Evolutionary conservation across 2,329 filamentous ascomycete species (phyloP).

Genomic region (Didymella sp.): DNA sequence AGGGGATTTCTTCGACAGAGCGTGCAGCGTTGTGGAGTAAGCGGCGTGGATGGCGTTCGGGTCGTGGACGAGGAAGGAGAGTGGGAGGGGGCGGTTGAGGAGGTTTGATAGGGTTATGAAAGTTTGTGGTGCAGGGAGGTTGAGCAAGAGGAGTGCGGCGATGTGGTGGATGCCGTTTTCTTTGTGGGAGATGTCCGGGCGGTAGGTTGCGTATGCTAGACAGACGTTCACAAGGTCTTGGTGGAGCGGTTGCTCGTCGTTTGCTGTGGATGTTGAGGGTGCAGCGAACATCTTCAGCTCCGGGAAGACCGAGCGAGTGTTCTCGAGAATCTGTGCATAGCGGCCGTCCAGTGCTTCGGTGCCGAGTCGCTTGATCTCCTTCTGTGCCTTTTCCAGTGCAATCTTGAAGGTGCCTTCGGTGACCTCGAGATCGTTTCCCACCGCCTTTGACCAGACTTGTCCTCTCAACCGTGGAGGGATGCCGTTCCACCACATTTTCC

Average conservation of each 20-base stretch:
- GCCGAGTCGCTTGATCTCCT: conserved; percentile 63
- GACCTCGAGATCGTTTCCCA: conserved; percentile 76
- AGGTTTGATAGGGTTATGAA: conserved; percentile 79
- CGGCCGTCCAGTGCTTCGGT: conserved; percentile 45
- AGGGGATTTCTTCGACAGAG: conserved; percentile 69
- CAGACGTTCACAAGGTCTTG: conserved; percentile 73
- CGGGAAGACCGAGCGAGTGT: conserved; percentile 72
- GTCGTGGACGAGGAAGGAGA: conserved; percentile 78
- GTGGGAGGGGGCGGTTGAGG: conserved; percentile 75
- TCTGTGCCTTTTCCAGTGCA: conserved; percentile 71
- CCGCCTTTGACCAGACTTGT: conserved; percentile 71
- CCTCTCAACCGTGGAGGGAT: conserved; percentile 74
- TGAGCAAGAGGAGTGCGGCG: conserved; percentile 75
- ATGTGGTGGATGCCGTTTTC: conserved; percentile 72
- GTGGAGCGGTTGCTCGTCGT: conserved; percentile 69
- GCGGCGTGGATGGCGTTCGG: conserved; percentile 71
- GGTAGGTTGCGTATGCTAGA: conserved; percentile 81
- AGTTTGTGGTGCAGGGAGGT: conserved; percentile 68
- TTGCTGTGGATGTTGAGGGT: conserved; percentile 21
- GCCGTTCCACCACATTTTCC: conserved; percentile 84
- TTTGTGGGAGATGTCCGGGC: conserved; percentile 77
- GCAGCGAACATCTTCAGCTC: conserved; percentile 76
- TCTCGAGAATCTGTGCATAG: conserved; percentile 49
- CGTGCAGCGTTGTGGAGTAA: conserved; percentile 73
- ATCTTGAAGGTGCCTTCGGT: conserved; percentile 72